phyloP scores from a whole-genome alignment of 768 basidiomycete genomes.

The Nidularia pulvinata region DNA sequence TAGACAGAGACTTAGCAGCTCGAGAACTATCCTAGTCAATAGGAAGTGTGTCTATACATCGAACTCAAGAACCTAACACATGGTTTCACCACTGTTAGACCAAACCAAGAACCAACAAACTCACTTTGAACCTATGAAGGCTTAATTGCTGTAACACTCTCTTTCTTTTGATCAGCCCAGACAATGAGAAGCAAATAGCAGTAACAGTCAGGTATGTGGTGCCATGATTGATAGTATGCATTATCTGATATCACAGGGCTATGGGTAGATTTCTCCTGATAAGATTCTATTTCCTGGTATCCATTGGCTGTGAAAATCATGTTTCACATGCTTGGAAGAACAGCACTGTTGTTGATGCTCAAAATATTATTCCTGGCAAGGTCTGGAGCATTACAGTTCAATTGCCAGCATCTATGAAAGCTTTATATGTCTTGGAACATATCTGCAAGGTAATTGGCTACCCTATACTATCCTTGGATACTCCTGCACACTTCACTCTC shows the following conservation, averaged over 20 bases:
- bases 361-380: constrained; percentile 53
- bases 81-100: no score
- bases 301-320: constrained; percentile 40
- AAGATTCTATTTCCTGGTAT: constrained; percentile 61
- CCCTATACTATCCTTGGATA: no score
- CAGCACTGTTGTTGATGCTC: constrained; percentile 39
- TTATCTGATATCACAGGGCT: constrained; percentile 1
- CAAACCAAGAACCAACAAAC: no score
- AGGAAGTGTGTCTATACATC: no score
- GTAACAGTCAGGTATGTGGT: constrained; percentile 54
- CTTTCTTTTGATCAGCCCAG: constrained; percentile 66
- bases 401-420: constrained; percentile 18
- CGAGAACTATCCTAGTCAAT: no score
- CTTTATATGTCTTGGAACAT: constrained; percentile 60
- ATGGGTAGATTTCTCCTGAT: constrained; percentile 60
- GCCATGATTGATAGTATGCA: neutral
- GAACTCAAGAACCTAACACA: no score
- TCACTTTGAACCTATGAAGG: no score
- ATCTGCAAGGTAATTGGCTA: constrained; percentile 76
- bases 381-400: constrained; percentile 56
- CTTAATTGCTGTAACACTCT: no score
- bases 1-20: no score
- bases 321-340: constrained; percentile 22
- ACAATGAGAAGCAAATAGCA: constrained; percentile 53
- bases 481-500: no score